A percentile compares a stretch with the other conserved stretches of the same genome.
Conservation (phyloP, 2,329 filamentous ascomycete genomes). For the Cordyceps sp. region DNA sequence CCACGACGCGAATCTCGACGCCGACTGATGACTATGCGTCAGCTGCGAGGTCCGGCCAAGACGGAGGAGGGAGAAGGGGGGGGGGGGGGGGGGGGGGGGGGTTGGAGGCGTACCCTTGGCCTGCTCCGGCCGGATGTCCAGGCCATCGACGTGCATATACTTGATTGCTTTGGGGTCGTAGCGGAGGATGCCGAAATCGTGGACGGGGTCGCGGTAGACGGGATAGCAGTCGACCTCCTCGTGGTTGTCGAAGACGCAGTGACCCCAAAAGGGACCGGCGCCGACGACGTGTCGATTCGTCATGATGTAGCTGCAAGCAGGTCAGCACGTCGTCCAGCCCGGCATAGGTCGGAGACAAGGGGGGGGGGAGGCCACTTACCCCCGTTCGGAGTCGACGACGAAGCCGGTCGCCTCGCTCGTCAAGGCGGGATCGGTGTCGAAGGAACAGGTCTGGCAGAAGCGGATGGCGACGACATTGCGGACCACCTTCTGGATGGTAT, state of each 20-base stretch:
- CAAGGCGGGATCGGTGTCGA: slow-evolving; percentile 89
- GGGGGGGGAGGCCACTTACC: slow-evolving; percentile 29
- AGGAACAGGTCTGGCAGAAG: slow-evolving; percentile 94
- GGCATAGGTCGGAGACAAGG: neutral
- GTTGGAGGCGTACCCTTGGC: slow-evolving; percentile 39
- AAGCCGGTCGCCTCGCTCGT: slow-evolving; percentile 95
- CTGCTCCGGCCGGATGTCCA: slow-evolving; percentile 69
- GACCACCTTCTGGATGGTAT: slow-evolving; percentile 85
- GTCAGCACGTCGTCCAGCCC: neutral
- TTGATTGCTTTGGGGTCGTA: slow-evolving; percentile 95
- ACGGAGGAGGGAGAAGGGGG: too few species aligned
- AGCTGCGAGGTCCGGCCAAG: neutral
- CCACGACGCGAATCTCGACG: slow-evolving; percentile 88
- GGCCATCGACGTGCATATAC: slow-evolving; percentile 78
- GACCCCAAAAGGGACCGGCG: slow-evolving; percentile 92
- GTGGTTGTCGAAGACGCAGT: slow-evolving; percentile 97
- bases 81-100: too few species aligned
- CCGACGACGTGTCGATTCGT: slow-evolving; percentile 91
- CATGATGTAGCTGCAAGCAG: slow-evolving; percentile 46
- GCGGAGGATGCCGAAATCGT: slow-evolving; percentile 93
- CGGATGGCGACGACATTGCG: slow-evolving; percentile 96
- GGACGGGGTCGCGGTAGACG: slow-evolving; percentile 93
- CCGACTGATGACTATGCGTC: slow-evolving; percentile 40
- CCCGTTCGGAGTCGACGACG: slow-evolving; percentile 85
- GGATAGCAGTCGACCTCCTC: slow-evolving; percentile 92